Evolutionary conservation across 345 rosid genomes (phyloP).

Genomic region (Citrus inodora): DNA sequence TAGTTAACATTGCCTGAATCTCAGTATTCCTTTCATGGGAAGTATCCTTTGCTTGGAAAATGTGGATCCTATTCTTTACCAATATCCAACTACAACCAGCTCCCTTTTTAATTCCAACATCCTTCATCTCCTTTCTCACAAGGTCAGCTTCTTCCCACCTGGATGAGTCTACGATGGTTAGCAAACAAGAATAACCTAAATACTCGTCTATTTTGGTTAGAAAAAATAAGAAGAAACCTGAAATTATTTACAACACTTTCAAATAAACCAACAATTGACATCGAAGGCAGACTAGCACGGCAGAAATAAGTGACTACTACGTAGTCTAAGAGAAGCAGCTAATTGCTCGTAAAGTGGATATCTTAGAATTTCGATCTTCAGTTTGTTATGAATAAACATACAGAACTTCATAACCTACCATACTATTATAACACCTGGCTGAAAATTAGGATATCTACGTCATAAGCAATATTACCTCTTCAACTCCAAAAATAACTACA

Average conservation of each 20-base stretch:
- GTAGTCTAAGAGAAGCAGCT: neutral
- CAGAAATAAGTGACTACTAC: neutral
- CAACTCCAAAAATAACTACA: neutral
- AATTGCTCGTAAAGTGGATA: neutral
- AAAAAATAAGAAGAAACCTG: neutral
- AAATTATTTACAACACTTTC: neutral
- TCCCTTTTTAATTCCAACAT: constrained; percentile 71
- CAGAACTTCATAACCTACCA: neutral
- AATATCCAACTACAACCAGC: constrained; percentile 85
- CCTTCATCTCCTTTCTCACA: constrained; percentile 67
- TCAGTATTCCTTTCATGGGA: constrained; percentile 57
- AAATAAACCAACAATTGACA: neutral
- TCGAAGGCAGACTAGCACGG: neutral
- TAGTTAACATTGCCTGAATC: constrained; percentile 51
- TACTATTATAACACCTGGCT: neutral
- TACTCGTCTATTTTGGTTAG: neutral
- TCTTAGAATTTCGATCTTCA: too few relatives aligned
- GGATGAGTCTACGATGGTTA: constrained; percentile 5
- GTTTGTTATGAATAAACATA: neutral
- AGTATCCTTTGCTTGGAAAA: constrained; percentile 82
- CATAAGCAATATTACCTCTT: neutral
- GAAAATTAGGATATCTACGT: neutral
- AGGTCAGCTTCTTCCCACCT: constrained; percentile 85
- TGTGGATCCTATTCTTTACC: constrained; percentile 57
- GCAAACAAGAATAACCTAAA: neutral